A percentile compares a stretch with the other conserved stretches of the same genome.
Conservation (phyloP, 2,329 filamentous ascomycete species). For the Penicillium olsonii region DNA sequence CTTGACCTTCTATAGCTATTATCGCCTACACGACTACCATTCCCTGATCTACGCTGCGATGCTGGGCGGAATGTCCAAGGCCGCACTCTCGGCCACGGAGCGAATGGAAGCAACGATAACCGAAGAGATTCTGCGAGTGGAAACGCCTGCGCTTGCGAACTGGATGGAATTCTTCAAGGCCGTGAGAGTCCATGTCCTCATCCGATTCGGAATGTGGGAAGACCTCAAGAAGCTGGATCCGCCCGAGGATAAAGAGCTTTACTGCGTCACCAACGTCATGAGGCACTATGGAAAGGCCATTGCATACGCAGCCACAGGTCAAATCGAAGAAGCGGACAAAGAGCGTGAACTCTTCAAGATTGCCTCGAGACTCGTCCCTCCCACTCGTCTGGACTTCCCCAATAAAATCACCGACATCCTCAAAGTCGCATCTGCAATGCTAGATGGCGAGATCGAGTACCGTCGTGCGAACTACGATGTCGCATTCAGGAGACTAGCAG, state of each 20-base stretch:
- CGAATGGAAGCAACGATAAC: constrained; percentile 64
- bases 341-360: constrained; percentile 54
- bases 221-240: constrained; percentile 61
- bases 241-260: constrained; percentile 61
- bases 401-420: constrained; percentile 66
- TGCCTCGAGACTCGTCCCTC: constrained; percentile 56
- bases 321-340: constrained; percentile 55
- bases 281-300: constrained; percentile 67
- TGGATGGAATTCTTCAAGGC: constrained; percentile 73
- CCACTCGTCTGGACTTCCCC: constrained; percentile 66
- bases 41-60: constrained; percentile 75
- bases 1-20: constrained; percentile 71
- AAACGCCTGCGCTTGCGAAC: constrained; percentile 73
- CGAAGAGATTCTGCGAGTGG: constrained; percentile 62
- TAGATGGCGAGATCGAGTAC: constrained; percentile 73
- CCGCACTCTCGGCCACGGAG: constrained; percentile 61
- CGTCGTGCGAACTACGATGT: constrained; percentile 57
- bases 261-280: constrained; percentile 69
- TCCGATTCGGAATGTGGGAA: constrained; percentile 72
- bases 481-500: constrained; percentile 60
- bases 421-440: constrained; percentile 61
- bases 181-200: constrained; percentile 66
- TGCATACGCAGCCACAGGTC: constrained; percentile 61
- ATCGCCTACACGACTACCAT: constrained; percentile 72
- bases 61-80: constrained; percentile 65